Conservation (phyloP, 2,329 filamentous ascomycete species). For the Arachnopeziza araneosa region DNA sequence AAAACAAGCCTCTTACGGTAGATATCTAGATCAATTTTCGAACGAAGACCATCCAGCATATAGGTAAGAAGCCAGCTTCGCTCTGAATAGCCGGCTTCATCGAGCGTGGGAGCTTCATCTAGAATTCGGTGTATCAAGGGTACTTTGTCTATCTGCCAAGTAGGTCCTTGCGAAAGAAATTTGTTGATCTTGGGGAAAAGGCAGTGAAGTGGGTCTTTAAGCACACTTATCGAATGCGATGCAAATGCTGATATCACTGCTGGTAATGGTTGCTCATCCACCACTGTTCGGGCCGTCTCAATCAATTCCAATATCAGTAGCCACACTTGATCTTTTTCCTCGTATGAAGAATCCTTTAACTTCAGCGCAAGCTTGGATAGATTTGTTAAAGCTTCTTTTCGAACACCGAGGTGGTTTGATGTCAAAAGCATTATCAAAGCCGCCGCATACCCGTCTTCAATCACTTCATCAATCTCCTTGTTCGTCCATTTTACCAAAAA, state of each 20-base stretch:
- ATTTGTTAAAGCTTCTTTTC: conserved; percentile 69
- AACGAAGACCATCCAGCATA: conserved; percentile 62
- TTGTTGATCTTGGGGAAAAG: conserved; percentile 83
- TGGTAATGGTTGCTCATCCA: conserved; percentile 56
- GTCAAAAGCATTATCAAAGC: conserved; percentile 69
- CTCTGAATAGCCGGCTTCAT: conserved; percentile 68
- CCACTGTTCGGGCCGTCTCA: conserved; percentile 60
- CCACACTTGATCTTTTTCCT: conserved; percentile 73
- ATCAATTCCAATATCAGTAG: conserved; percentile 73
- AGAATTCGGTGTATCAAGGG: conserved; percentile 62
- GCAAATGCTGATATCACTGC: conserved; percentile 74
- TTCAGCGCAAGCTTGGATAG: conserved; percentile 60
- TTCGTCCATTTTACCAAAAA: conserved; percentile 61
- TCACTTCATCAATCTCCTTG: conserved; percentile 71
- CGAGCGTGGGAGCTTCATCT: conserved; percentile 61
- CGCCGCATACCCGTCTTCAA: conserved; percentile 70
- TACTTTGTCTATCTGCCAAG: conserved; percentile 69
- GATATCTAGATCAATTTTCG: conserved; percentile 51
- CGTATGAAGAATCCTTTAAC: conserved; percentile 62
- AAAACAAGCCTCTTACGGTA: conserved; percentile 62
- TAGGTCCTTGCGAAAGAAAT: conserved; percentile 72
- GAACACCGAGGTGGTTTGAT: conserved; percentile 68
- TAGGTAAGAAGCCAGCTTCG: conserved; percentile 69
- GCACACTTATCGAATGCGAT: conserved; percentile 60
- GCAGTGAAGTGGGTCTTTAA: conserved; percentile 71